Conservation (phyloP, 192 early-diverging fungal species). For the Paraglomus brasilianum region DNA sequence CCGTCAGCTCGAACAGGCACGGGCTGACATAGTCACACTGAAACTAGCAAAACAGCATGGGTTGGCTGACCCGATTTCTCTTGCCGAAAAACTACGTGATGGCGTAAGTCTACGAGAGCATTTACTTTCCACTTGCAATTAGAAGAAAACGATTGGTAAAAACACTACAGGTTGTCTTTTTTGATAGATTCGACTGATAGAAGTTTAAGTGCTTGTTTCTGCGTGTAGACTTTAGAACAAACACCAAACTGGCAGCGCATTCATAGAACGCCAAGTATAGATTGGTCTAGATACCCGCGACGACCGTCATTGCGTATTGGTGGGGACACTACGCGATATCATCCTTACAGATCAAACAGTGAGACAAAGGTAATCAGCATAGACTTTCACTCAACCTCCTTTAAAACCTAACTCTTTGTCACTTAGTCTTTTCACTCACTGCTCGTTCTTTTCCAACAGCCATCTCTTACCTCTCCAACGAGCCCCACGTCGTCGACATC, state of each 20-base stretch:
- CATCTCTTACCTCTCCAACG: too few relatives aligned
- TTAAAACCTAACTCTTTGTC: too few relatives aligned
- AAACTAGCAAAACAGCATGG: neutral
- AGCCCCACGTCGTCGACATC: neutral
- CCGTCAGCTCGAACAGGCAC: conserved; percentile 6
- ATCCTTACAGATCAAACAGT: too few relatives aligned
- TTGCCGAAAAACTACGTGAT: neutral
- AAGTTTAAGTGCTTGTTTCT: neutral
- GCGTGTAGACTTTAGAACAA: neutral
- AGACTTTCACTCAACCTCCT: too few relatives aligned
- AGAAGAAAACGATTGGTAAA: too few relatives aligned
- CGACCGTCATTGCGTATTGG: neutral
- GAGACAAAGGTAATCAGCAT: too few relatives aligned
- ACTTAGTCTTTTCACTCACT: too few relatives aligned
- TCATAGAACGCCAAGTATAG: neutral
- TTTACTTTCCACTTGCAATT: too few relatives aligned
- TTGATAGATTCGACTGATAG: neutral
- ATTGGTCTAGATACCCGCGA: neutral
- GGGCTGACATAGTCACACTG: conserved; percentile 12
- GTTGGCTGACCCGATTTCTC: neutral
- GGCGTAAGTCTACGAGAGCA: neutral
- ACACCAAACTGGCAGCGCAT: neutral
- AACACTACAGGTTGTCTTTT: too few relatives aligned
- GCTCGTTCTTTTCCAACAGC: too few relatives aligned
- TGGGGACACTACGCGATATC: too few relatives aligned